phyloP scores from a whole-genome alignment of 768 basidiomycete species.

The Crepidotus variabilis region DNA sequence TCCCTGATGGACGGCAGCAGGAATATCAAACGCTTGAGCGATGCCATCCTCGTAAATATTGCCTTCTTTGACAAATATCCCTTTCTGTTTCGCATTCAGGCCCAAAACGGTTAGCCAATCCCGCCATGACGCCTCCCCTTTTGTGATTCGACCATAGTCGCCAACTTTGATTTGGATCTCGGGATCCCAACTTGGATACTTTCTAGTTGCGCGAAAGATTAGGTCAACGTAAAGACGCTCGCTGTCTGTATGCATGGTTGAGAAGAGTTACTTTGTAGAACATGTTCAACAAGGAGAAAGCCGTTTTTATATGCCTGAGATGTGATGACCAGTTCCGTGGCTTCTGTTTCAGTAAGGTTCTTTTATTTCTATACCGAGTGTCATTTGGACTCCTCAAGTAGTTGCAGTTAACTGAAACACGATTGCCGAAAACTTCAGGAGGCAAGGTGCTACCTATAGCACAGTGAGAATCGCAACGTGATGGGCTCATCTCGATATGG shows the following conservation, averaged over 20 bases:
- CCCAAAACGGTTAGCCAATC: conserved; percentile 18
- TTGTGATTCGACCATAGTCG: conserved; percentile 27
- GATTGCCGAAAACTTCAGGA: no score
- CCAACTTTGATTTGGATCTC: conserved; percentile 24
- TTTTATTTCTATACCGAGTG: no score
- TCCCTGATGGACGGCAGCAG: conserved; percentile 14
- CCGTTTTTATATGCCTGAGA: no score
- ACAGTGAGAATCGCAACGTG: no score
- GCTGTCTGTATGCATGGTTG: conserved; percentile 6
- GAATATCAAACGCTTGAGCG: conserved; percentile 20
- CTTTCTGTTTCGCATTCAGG: conserved; percentile 4
- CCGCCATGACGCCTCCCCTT: conserved; percentile 3
- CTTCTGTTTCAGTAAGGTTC: no score
- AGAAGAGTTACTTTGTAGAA: no score
- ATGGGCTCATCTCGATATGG: no score
- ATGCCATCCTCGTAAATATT: conserved; percentile 26
- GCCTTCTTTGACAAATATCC: conserved; percentile 26
- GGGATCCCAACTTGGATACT: conserved; percentile 30
- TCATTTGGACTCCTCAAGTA: no score
- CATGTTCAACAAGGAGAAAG: no score
- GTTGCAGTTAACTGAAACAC: no score
- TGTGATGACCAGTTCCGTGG: no score
- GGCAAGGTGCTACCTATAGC: no score
- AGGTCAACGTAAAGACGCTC: conserved; percentile 27
- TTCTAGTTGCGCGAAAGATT: conserved; percentile 22